Conservation (phyloP, 2,329 filamentous ascomycete species). For the Aurifilum marmelostoma region DNA sequence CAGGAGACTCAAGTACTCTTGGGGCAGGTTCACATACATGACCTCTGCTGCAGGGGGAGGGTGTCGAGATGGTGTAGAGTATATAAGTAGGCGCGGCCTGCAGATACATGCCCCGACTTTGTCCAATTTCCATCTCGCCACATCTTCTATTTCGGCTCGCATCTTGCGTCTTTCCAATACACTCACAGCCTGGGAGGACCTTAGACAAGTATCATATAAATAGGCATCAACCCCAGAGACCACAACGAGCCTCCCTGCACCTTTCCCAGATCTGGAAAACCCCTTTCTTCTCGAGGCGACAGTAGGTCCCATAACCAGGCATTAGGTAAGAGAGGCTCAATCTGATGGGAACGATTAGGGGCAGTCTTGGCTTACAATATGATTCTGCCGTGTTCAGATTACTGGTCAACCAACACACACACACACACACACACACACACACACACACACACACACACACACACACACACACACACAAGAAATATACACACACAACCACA, state of each 20-base stretch:
- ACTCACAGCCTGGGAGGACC: constrained; percentile 15
- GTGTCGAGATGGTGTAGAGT: constrained; percentile 20
- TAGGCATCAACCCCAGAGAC: not conserved
- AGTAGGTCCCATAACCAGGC: constrained; percentile 3
- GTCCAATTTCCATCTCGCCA: not conserved
- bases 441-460: too few relatives aligned
- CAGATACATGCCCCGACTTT: constrained; percentile 16
- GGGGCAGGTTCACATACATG: constrained; percentile 22
- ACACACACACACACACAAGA: too few relatives aligned
- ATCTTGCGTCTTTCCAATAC: constrained; percentile 11
- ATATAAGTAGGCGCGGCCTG: constrained; percentile 19
- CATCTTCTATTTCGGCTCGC: constrained; percentile 18
- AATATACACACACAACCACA: too few relatives aligned
- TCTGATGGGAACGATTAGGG: not conserved
- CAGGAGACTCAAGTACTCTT: constrained; percentile 30
- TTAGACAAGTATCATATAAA: constrained; percentile 15
- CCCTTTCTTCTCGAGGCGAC: constrained; percentile 7
- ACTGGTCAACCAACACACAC: not conserved
- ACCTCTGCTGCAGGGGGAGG: constrained; percentile 20
- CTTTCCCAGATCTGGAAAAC: constrained; percentile 11
- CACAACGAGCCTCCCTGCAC: not conserved
- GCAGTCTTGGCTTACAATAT: not conserved
- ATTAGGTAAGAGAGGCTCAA: constrained; percentile 2
- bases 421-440: not conserved
- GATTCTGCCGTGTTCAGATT: not conserved